Base-by-base conservation (phyloP, 2,329 filamentous ascomycete species). In the Paraphoma chrysanthemicola region DNA sequence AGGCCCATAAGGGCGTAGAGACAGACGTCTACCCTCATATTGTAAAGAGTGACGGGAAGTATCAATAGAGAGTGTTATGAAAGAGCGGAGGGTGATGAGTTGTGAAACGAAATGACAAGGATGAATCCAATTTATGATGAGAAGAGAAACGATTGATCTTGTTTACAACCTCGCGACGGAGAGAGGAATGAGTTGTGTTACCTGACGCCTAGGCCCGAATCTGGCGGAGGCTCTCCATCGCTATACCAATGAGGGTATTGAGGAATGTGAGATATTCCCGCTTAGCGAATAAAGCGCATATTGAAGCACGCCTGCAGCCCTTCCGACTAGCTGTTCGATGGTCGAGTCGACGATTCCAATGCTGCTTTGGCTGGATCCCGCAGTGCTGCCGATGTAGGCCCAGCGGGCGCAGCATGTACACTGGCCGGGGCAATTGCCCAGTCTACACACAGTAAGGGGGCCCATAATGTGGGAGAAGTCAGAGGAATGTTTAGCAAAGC, bases 71-170 rank as follows among this genome's bases (percentile, higher is more conserved):
- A 66, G 55, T 60, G 63, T 64, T 59, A 28, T 56, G 54, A 60
- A 57, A 50, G 56, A 66, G 59, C 48, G 57, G 54, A 45, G 48
- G 54, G 28, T 58, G 55, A 39, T 45, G 46, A 51, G 53, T 45
- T 30, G 45, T 70, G 57, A 67, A 53, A 71, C 60, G 60, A 54
- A 18, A 53, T 56, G 59, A 61, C 57, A 48, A 63, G 62, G 54
- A 58, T 54, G 51, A 62, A 59, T 57, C 52, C 56, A 60, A 69
- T 70, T 71, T 70, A 72, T 68, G 64, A 60, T 65, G 59, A 53
- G 54, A 41, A 51, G 53, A 57, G 48, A 56, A 49, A 29, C 51
- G 51, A 43, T 53, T 69, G 59, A 68, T 67, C 54, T 71, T 73
- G 66, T 72, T 68, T 62, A 69, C 51, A 44, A 33, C 39, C 31